A percentile compares a stretch with the other conserved stretches of the same genome.
Conservation (phyloP, 2,329 filamentous ascomycete genomes). For the Colletotrichum sp. region DNA sequence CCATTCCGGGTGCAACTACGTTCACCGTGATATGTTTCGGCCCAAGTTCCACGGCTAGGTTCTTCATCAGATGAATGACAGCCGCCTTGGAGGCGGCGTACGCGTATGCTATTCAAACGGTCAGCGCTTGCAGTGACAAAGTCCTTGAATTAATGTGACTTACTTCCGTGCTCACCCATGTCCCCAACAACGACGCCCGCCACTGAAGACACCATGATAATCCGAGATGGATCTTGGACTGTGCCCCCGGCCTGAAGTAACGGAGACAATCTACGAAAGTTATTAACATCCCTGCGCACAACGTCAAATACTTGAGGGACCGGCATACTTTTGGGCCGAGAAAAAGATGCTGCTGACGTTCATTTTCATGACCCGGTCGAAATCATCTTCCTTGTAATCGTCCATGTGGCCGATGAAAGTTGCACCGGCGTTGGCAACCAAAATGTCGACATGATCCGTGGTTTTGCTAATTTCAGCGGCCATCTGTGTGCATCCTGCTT, state of each 20-base stretch:
- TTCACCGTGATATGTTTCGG: background rate
- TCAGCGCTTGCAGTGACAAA: background rate
- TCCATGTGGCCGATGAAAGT: background rate
- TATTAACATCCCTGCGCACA: fast-evolving
- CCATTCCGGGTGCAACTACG: background rate
- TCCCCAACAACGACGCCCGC: background rate
- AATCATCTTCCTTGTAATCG: background rate
- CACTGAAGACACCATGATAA: background rate
- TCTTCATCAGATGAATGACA: background rate
- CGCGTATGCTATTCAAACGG: background rate
- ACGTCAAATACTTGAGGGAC: background rate
- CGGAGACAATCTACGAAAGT: background rate
- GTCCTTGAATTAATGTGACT: background rate
- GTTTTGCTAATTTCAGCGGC: background rate
- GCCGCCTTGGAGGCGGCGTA: background rate
- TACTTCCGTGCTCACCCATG: background rate
- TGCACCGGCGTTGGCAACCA: background rate
- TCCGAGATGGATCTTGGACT: background rate
- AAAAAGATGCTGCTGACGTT: background rate
- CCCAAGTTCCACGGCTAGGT: background rate
- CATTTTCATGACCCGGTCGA: background rate
- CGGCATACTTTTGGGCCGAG: background rate
- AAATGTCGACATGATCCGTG: background rate
- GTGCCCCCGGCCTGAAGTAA: background rate
- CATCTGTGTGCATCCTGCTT: background rate